Evolutionary conservation across 768 basidiomycete species (phyloP).

Genomic region (Hydnomerulius pinastri): DNA sequence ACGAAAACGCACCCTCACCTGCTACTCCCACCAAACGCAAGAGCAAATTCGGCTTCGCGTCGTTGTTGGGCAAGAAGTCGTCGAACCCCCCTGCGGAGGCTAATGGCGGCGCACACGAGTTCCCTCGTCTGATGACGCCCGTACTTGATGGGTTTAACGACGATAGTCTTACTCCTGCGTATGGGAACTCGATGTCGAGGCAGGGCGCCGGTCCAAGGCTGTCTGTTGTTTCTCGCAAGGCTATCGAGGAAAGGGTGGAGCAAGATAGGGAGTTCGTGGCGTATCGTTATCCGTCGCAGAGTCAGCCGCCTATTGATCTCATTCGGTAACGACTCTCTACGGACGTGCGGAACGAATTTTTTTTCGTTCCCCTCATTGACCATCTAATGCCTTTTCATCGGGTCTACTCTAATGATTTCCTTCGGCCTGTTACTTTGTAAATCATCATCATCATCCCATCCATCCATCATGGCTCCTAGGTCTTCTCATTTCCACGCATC

Average conservation of each 20-base stretch:
- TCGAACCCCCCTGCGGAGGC: constrained; percentile 24
- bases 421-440: constrained; percentile 17
- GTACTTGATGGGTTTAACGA: constrained; percentile 52
- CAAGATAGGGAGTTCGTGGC: constrained; percentile 85
- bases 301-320: constrained; percentile 62
- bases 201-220: constrained; percentile 56
- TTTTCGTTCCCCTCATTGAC: constrained; percentile 4
- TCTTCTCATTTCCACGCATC: constrained; percentile 21
- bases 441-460: constrained; percentile 10
- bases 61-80: constrained; percentile 62
- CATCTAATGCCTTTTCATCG: neutral
- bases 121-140: constrained; percentile 49
- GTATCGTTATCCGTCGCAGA: constrained; percentile 82
- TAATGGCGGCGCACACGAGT: constrained; percentile 45
- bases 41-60: constrained; percentile 70
- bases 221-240: constrained; percentile 69
- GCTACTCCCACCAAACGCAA: constrained; percentile 57
- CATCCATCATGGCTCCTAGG: constrained; percentile 12
- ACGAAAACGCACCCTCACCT: constrained; percentile 29
- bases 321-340: constrained; percentile 40
- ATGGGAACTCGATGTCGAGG: constrained; percentile 52
- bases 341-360: neutral
- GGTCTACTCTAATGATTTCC: constrained; percentile 4
- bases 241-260: constrained; percentile 77
- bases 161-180: constrained; percentile 44